Base-by-base conservation (phyloP, 148 eudicot species). In the Polygonum maritimum region DNA sequence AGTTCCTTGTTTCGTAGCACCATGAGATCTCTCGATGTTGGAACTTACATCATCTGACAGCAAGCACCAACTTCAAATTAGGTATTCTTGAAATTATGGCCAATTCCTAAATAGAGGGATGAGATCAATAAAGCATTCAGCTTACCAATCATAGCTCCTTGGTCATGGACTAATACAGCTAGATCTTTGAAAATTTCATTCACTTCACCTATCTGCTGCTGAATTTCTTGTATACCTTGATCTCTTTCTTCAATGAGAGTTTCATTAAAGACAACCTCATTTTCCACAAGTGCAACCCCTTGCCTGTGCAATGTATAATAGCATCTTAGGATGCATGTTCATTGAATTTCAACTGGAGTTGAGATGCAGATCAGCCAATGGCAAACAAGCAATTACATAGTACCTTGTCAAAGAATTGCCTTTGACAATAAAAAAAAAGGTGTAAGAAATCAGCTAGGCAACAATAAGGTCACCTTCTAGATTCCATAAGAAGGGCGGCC, bases 241-340 rank as follows among this genome's bases (percentile, higher is more conserved):
- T 87, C 90, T 81, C 92, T 83, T 82, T 89, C 92, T 78, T 89
- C 90, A 67, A 89, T 89, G 69, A 85, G 48, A 73, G 92, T 87
- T 74, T 87, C 90, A 74, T 87, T 85, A 39, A 85, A 82, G 55
- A 79, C 75, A 44, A 87, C 74, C 79, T 89, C 87, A 77, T 85
- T 87, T 21, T 82, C 88, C 79, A 82, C 48, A 35, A 79, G 77
- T 58, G 79, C 52, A 21, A 82, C 84, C 47, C 87, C 85, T 70
- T 86, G 89, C 72, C 92, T 89, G 86, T 76, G 84, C 21, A 76
- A 48, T 18, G 73, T 41, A 62, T 74, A 73, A 55, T 10, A 79
- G 35, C 19, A 52, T 26, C 22, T 67, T 44, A 75, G 22, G 35
- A 52, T 38, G 13, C 57, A 40, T 58, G 40, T 48, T 38, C 76